These are phyloP conservation scores for Gentiana macrophylla DNA, from an alignment of 257 asterid genomes.

Conservation along the genomic window DNA sequence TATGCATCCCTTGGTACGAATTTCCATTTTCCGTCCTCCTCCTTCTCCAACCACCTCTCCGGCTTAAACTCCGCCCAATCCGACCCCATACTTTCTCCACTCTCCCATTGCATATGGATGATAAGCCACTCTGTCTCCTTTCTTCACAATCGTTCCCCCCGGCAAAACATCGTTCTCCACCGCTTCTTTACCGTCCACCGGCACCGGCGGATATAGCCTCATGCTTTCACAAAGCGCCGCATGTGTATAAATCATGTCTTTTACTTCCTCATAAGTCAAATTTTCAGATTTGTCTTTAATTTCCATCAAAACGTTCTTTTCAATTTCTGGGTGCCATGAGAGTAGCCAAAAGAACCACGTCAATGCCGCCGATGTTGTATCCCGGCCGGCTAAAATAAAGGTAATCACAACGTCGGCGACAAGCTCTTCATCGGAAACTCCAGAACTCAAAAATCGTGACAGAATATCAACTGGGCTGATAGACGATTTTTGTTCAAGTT, in stretches of 20 bases:
- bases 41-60: slow-evolving; percentile 44
- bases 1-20: slow-evolving; percentile 38
- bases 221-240: slow-evolving; percentile 49
- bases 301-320: slow-evolving; percentile 29
- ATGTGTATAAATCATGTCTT: slow-evolving; percentile 46
- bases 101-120: slow-evolving; percentile 68
- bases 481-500: slow-evolving; percentile 11
- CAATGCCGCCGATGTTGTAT: slow-evolving; percentile 56
- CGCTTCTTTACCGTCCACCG: slow-evolving; percentile 36
- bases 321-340: slow-evolving; percentile 23
- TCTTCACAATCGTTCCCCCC: slow-evolving; percentile 41
- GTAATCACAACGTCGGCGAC: slow-evolving; percentile 49
- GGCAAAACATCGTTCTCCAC: slow-evolving; percentile 40
- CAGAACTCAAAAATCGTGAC: slow-evolving; percentile 42
- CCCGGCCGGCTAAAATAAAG: slow-evolving; percentile 62
- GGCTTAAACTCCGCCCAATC: slow-evolving; percentile 62
- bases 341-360: slow-evolving; percentile 70
- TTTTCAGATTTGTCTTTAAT: slow-evolving; percentile 11
- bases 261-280: slow-evolving; percentile 35
- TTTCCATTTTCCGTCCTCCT: slow-evolving; percentile 22
- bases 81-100: slow-evolving; percentile 39
- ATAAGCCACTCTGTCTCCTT: slow-evolving; percentile 38
- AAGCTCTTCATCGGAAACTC: slow-evolving; percentile 37
- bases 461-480: slow-evolving; percentile 33
- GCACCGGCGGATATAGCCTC: slow-evolving; percentile 70